Evolutionary conservation across 2,329 filamentous ascomycete species (phyloP).

Genomic region (Pyricularia grisea): DNA sequence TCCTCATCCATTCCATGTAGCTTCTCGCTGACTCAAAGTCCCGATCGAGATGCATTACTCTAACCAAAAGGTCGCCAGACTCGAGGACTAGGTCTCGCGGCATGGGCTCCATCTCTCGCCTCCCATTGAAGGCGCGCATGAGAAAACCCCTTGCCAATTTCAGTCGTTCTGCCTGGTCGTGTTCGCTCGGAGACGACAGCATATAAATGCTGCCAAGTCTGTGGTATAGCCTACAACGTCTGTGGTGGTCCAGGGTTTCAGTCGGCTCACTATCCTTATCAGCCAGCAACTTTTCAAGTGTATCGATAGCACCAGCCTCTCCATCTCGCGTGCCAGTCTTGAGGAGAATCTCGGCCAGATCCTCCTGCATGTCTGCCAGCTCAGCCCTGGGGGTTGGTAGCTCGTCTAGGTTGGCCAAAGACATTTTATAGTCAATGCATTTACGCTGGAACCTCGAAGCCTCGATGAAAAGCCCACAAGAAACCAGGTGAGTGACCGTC

Average conservation of each 20-base stretch:
- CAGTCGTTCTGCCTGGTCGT: not conserved
- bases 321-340: not conserved
- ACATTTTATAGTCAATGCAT: slow-evolving; percentile 2
- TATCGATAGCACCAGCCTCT: not conserved
- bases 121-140: slow-evolving; percentile 1
- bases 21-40: slow-evolving; percentile 3
- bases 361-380: slow-evolving; percentile 4
- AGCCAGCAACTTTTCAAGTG: not conserved
- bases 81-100: slow-evolving; percentile 4
- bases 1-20: slow-evolving; percentile 4
- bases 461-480: slow-evolving; percentile 3
- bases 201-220: slow-evolving; percentile 3
- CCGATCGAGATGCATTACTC: slow-evolving; percentile 48
- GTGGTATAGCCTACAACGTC: slow-evolving; percentile 5
- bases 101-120: slow-evolving; percentile 2
- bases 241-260: not conserved
- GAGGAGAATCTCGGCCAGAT: slow-evolving; percentile 4
- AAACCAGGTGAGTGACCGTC: not conserved
- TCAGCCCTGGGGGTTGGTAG: slow-evolving; percentile 1
- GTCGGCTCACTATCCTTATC: not conserved
- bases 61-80: slow-evolving; percentile 29
- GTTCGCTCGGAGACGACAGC: not conserved
- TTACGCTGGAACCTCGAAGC: slow-evolving; percentile 3
- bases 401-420: not conserved
- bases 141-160: not conserved